A percentile compares a stretch with the other conserved stretches of the same genome.
Evolutionary conservation across 2,329 filamentous ascomycete genomes (phyloP).

Genomic region (Pestalotiopsis sp.): DNA sequence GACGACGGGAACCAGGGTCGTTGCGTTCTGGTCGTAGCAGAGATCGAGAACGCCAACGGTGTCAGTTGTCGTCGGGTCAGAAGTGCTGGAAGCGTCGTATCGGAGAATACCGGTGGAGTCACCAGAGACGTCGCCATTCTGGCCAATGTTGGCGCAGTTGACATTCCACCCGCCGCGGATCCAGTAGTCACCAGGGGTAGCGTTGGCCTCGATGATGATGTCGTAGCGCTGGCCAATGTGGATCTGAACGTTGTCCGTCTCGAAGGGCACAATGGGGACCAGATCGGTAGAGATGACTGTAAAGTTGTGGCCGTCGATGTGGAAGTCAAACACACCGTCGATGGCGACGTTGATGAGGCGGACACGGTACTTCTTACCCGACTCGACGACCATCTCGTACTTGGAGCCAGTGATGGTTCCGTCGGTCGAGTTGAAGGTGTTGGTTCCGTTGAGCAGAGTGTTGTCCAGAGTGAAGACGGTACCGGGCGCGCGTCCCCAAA

Average conservation of each 20-base stretch:
- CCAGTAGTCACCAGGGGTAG: slow-evolving; percentile 41
- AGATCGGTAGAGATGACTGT: slow-evolving; percentile 57
- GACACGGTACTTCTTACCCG: slow-evolving; percentile 45
- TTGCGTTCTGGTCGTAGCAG: slow-evolving; percentile 36
- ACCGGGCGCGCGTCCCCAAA: slow-evolving; percentile 31
- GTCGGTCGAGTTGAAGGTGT: slow-evolving; percentile 31
- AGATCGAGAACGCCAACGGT: slow-evolving; percentile 3
- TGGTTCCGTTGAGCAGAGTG: slow-evolving; percentile 37
- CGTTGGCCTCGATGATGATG: slow-evolving; percentile 42
- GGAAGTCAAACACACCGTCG: slow-evolving; percentile 26
- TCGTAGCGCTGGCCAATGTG: slow-evolving; percentile 39
- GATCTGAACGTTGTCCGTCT: slow-evolving; percentile 41
- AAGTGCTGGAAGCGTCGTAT: slow-evolving; percentile 30
- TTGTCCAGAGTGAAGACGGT: slow-evolving; percentile 43
- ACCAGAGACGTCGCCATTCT: slow-evolving; percentile 30
- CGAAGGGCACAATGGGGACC: slow-evolving; percentile 57
- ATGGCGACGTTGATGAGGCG: slow-evolving; percentile 47
- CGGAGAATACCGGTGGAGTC: slow-evolving; percentile 51
- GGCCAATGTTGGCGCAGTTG: slow-evolving; percentile 36
- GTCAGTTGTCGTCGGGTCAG: slow-evolving; percentile 8
- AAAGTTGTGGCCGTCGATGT: slow-evolving; percentile 53
- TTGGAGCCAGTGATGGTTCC: slow-evolving; percentile 15
- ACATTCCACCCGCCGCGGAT: slow-evolving; percentile 43
- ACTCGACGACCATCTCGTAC: slow-evolving; percentile 32
- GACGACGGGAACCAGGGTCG: slow-evolving; percentile 32